Percentiles rank a stretch among this genome's conserved stretches.
Conservation (phyloP, 1,284 basidiomycete species). For the Gymnopus androsaceus region DNA sequence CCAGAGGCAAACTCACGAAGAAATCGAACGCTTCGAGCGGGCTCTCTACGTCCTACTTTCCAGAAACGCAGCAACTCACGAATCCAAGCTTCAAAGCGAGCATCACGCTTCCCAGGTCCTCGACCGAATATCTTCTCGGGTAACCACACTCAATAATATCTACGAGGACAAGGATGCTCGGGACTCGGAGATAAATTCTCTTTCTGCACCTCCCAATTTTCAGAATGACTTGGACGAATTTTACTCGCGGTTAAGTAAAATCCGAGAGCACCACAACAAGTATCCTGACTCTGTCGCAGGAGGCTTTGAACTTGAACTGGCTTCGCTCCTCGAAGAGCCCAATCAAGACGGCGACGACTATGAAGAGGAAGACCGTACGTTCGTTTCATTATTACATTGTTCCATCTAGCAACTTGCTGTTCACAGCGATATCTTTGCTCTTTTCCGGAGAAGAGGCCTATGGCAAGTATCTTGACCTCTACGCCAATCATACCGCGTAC, state of each 20-base stretch:
- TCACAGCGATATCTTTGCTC: slow-evolving; percentile 78
- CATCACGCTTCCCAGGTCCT: slow-evolving; percentile 88
- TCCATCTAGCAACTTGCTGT: slow-evolving; percentile 17
- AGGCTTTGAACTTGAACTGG: slow-evolving; percentile 80
- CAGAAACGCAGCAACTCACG: slow-evolving; percentile 60
- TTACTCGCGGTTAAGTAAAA: slow-evolving; percentile 89
- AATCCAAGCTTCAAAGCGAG: slow-evolving; percentile 73
- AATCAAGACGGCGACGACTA: slow-evolving; percentile 75
- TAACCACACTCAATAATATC: slow-evolving; percentile 61
- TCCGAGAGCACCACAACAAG: slow-evolving; percentile 94
- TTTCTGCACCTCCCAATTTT: slow-evolving; percentile 54
- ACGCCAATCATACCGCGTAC: slow-evolving; percentile 86
- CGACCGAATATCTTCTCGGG: slow-evolving; percentile 76
- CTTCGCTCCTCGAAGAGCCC: slow-evolving; percentile 75
- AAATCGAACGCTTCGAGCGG: slow-evolving; percentile 86
- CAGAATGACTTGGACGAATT: slow-evolving; percentile 88
- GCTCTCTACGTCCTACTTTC: slow-evolving; percentile 74
- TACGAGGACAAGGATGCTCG: slow-evolving; percentile 76
- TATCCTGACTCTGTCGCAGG: slow-evolving; percentile 87
- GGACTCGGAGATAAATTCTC: slow-evolving; percentile 60
- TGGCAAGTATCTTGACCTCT: slow-evolving; percentile 93
- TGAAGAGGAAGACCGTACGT: slow-evolving; percentile 79
- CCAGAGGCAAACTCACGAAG: slow-evolving; percentile 93
- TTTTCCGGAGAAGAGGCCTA: slow-evolving; percentile 97
- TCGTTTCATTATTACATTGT: background rate